Conservation (phyloP, 495 filamentous ascomycete species). For the Tuber borchii region DNA sequence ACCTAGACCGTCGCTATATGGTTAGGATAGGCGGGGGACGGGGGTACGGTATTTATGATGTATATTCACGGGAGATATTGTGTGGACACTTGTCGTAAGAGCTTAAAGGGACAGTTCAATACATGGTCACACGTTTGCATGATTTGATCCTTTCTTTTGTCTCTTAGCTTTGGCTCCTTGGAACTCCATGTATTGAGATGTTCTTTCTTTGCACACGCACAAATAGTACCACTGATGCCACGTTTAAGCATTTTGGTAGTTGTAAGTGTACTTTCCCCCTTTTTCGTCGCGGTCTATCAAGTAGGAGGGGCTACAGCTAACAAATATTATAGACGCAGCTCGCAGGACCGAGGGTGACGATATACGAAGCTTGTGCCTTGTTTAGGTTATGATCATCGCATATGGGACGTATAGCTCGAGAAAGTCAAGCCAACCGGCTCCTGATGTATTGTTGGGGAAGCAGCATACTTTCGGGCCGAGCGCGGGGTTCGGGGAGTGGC, state of each 20-base stretch:
- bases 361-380: background rate
- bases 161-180: background rate
- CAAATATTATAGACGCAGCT: background rate
- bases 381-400: background rate
- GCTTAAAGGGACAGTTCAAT: background rate
- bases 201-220: background rate
- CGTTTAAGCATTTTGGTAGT: background rate
- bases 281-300: background rate
- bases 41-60: background rate
- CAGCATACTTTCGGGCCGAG: background rate
- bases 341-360: background rate
- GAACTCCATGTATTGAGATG: background rate
- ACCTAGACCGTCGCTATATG: background rate
- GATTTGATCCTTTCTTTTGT: background rate
- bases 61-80: background rate
- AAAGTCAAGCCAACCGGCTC: background rate
- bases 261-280: slow-evolving; percentile 1
- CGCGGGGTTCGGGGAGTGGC: background rate
- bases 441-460: background rate
- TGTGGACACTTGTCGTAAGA: background rate
- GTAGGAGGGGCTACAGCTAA: background rate
- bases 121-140: background rate
- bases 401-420: background rate
- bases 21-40: background rate
- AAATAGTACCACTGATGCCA: background rate